phyloP scores from a whole-genome alignment of 768 basidiomycete genomes.

The Suillus sp. region DNA sequence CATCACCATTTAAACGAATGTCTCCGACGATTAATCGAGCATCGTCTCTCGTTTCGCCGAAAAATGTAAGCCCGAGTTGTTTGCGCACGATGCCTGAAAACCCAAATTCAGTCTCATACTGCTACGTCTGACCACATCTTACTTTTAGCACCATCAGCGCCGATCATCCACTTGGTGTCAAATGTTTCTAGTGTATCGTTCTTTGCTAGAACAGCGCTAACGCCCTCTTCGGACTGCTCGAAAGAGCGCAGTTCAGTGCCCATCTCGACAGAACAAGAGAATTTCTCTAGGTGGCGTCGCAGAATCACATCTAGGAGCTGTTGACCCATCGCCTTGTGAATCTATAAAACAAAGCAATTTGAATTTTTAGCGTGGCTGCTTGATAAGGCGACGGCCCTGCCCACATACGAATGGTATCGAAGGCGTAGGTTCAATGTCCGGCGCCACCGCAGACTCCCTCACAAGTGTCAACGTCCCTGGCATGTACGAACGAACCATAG shows the following conservation, averaged over 20 bases:
- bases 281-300: conserved; percentile 22
- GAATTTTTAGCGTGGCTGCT: neutral
- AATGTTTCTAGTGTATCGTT: conserved; percentile 6
- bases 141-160: conserved; percentile 24
- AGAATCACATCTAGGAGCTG: conserved; percentile 31
- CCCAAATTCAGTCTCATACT: neutral
- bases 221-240: conserved; percentile 35
- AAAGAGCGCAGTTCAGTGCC: conserved; percentile 37
- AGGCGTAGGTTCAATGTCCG: conserved; percentile 22
- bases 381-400: conserved; percentile 2
- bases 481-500: conserved; percentile 37
- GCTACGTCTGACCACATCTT: neutral
- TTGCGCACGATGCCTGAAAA: conserved; percentile 12
- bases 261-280: conserved; percentile 36
- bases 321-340: conserved; percentile 27
- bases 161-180: conserved; percentile 15
- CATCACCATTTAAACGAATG: conserved; percentile 39
- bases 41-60: conserved; percentile 34
- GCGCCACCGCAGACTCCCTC: conserved; percentile 18
- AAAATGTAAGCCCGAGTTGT: conserved; percentile 16
- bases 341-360: conserved; percentile 12
- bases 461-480: conserved; percentile 5
- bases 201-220: conserved; percentile 23
- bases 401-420: conserved; percentile 27
- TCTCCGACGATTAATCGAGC: conserved; percentile 30